phyloP scores from a whole-genome alignment of 805 yeast species.

The Tetrapisispora iriomotensis region DNA sequence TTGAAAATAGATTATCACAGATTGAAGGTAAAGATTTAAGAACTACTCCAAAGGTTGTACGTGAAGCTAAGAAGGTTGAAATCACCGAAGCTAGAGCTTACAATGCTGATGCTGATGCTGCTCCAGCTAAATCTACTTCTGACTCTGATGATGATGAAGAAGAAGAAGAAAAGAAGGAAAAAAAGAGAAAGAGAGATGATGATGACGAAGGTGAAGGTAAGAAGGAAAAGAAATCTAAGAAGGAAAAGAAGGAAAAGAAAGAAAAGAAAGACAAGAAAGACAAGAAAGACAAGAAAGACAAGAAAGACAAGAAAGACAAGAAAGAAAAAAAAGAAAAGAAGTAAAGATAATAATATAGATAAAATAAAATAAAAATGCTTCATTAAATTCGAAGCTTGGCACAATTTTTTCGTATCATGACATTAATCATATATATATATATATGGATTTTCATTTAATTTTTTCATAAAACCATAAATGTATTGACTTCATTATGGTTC shows the following conservation, averaged over 20 bases:
- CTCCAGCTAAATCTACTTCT: constrained; percentile 28
- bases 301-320: constrained; percentile 1
- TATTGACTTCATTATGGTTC: no score
- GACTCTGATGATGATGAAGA: constrained; percentile 33
- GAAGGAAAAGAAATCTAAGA: constrained; percentile 3
- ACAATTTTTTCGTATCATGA: no score
- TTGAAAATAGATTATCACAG: constrained; percentile 87
- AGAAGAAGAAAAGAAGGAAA: constrained; percentile 28
- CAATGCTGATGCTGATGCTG: constrained; percentile 89
- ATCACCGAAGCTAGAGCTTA: constrained; percentile 78
- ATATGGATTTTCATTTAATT: neutral
- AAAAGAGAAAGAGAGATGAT: constrained; percentile 2
- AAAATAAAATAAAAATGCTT: no score
- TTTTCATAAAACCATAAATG: neutral
- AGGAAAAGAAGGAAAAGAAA: constrained; percentile 2
- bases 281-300: constrained; percentile 3
- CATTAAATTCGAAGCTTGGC: no score
- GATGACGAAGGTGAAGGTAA: neutral
- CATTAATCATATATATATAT: no score
- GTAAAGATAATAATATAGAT: no score
- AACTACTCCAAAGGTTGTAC: constrained; percentile 74
- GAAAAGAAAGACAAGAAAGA: constrained; percentile 2
- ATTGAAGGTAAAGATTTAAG: constrained; percentile 95
- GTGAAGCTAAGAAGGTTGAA: constrained; percentile 79
- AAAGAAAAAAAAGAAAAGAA: constrained; percentile 2